Evolutionary conservation across 768 basidiomycete species (phyloP).

Genomic region (Pleurotus pulmonarius): DNA sequence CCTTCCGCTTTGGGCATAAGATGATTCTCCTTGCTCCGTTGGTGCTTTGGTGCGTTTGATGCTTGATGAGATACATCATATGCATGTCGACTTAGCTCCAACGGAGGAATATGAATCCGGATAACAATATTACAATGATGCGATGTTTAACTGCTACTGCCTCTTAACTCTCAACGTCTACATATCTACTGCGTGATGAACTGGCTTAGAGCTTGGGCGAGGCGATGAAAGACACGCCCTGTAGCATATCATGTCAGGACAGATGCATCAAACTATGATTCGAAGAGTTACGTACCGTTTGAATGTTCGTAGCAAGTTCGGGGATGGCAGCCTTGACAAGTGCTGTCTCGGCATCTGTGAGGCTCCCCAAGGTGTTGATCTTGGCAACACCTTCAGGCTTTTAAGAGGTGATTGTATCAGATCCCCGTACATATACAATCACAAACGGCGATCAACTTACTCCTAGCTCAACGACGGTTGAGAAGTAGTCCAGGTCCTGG

Average conservation of each 20-base stretch:
- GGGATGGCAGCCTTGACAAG: conserved; percentile 80
- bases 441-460: conserved; percentile 40
- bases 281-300: conserved; percentile 42
- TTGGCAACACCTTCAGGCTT: conserved; percentile 79
- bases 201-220: conserved; percentile 10
- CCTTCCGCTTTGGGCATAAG: too few species aligned
- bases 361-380: conserved; percentile 75
- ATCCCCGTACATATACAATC: neutral
- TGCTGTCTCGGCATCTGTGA: conserved; percentile 68
- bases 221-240: conserved; percentile 12
- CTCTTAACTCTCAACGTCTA: neutral
- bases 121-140: too few species aligned
- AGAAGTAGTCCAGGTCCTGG: conserved; percentile 80
- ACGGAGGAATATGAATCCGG: too few species aligned
- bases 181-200: neutral
- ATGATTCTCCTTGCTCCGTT: too few species aligned
- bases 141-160: too few species aligned
- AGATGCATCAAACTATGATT: neutral
- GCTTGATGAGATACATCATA: too few species aligned
- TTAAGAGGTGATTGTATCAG: conserved; percentile 8
- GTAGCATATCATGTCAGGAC: neutral
- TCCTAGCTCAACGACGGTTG: conserved; percentile 83
- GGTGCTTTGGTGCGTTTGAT: too few species aligned
- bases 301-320: conserved; percentile 73
- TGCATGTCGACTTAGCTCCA: too few species aligned